Conservation (phyloP, 345 rosid genomes). For the Tarenaya hassleriana region DNA sequence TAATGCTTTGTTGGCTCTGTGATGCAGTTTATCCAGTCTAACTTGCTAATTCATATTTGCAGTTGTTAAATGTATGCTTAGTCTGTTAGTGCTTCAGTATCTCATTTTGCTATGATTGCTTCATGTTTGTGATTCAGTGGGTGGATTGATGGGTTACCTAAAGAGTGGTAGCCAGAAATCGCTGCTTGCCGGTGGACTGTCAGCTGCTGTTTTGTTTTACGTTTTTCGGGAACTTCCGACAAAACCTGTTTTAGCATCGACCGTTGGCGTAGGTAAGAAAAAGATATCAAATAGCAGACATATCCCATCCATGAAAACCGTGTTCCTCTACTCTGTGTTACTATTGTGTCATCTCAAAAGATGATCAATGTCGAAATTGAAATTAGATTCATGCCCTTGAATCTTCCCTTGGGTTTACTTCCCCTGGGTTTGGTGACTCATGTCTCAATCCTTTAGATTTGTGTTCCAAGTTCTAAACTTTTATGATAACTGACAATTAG, state of each 20-base stretch:
- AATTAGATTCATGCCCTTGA: too few relatives aligned
- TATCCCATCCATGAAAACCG: too few relatives aligned
- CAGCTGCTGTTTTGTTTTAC: conserved; percentile 55
- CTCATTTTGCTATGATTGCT: neutral
- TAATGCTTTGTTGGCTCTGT: too few relatives aligned
- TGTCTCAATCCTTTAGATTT: too few relatives aligned
- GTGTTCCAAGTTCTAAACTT: too few relatives aligned
- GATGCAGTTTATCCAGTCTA: too few relatives aligned
- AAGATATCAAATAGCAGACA: neutral
- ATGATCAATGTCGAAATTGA: too few relatives aligned
- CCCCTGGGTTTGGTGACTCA: too few relatives aligned
- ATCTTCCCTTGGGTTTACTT: too few relatives aligned
- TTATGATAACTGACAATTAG: too few relatives aligned
- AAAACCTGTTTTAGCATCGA: conserved; percentile 67
- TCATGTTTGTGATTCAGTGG: conserved; percentile 40
- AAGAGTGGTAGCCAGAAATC: conserved; percentile 96
- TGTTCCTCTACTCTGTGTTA: too few relatives aligned
- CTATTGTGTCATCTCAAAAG: too few relatives aligned
- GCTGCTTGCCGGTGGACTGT: conserved; percentile 69
- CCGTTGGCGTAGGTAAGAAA: conserved; percentile 80
- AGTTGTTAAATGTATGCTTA: neutral
- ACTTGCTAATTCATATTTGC: neutral
- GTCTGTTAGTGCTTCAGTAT: neutral
- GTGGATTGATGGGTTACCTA: conserved; percentile 83
- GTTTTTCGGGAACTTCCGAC: conserved; percentile 68